Base-by-base conservation (phyloP, 2,329 filamentous ascomycete species). In the Epichloe brachyelytri region DNA sequence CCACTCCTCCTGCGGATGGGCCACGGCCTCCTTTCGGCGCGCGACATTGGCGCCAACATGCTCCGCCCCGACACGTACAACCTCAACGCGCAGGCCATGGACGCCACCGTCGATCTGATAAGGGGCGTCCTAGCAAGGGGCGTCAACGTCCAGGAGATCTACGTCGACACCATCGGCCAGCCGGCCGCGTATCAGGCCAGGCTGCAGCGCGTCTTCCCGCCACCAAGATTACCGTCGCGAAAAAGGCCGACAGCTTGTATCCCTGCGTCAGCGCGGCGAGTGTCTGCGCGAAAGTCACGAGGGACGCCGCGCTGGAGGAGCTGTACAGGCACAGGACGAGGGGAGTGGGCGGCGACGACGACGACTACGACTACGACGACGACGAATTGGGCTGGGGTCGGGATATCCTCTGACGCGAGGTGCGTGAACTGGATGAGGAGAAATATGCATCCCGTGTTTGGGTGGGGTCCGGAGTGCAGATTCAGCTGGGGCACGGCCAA, bases 401-500 rank as follows among this genome's bases (percentile, higher is more conserved):
- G 93, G 93, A 0, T 98, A 98, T 65, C 93, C 0, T 88, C 86
- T 1, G 93, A 98, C 68, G 82, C 76, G 19, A 79, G 86, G 55
- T 95, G 89, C 59, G 80, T 85, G 2, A 67, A 70, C 20, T 98
- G 93, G 91, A 65, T 98, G 63, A 86, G 82, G 68, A 72, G 71
- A 39, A 93, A 91, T 57, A 91, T 96, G 83, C 84, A 98, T 62
- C 87, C 88, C 3, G 70, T 97, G 1, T 98, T 97, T 71, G 93
- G 93, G 14, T 98, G 93, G 91, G 90, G 91, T 0, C 79, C 79
- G 22, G 90, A 97, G 68, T 95, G 88, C 64, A 77, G 93, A 4
- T 97, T 96, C 63, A 95, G 89, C 62, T 98, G 93, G 93, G 86
- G 86, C 0, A 97, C 93, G 1, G 86, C 86, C 2, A 96, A 94